phyloP scores from a whole-genome alignment of 345 rosid species.

The Heritiera littoralis region DNA sequence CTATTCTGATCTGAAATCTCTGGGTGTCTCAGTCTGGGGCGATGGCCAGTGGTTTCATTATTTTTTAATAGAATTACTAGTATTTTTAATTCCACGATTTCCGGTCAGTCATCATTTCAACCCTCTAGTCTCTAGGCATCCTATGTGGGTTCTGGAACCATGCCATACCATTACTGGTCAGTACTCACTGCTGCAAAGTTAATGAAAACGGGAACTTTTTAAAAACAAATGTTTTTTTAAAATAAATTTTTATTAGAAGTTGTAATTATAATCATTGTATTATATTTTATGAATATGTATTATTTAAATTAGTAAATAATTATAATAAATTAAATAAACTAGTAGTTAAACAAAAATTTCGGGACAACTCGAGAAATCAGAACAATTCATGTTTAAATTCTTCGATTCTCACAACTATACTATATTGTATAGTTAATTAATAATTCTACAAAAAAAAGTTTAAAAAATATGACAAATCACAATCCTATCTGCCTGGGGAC shows the following conservation, averaged over 20 bases:
- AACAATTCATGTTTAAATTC: neutral
- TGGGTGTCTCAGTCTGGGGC: neutral
- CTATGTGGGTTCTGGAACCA: neutral
- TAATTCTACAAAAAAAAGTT: neutral
- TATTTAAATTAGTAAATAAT: no score
- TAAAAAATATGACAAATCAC: neutral
- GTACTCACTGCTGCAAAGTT: neutral
- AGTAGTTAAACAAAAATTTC: neutral
- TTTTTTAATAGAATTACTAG: neutral
- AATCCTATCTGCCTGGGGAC: neutral
- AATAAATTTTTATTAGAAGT: no score
- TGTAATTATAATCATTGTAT: no score
- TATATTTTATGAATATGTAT: no score
- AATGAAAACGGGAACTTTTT: neutral
- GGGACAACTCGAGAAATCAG: neutral
- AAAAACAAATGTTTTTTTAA: no score
- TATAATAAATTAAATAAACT: no score
- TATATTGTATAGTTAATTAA: neutral
- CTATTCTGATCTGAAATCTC: neutral
- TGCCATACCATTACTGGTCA: no score
- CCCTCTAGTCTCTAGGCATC: no score
- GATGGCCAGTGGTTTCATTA: neutral
- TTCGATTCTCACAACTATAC: neutral
- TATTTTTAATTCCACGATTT: slow-evolving; percentile 30
- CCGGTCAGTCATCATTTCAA: no score